phyloP scores from a whole-genome alignment of 2,329 filamentous ascomycete genomes.

The Fusarium sublunatum region DNA sequence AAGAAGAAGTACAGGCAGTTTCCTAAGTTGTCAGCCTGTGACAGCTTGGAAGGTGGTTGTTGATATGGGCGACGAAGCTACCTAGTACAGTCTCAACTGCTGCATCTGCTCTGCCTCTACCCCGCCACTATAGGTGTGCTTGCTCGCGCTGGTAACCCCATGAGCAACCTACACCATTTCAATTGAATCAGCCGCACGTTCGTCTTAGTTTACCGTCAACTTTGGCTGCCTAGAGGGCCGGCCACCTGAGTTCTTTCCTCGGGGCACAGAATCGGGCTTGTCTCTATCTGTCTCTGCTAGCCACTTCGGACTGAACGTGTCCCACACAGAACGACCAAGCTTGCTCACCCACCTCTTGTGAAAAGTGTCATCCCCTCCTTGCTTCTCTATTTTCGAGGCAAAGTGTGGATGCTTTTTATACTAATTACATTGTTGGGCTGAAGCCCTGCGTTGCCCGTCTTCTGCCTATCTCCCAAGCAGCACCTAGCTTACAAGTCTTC shows the following conservation, averaged over 20 bases:
- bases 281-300: slow-evolving; percentile 34
- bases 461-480: slow-evolving; percentile 11
- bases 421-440: slow-evolving; percentile 9
- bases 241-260: slow-evolving; percentile 8
- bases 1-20: not conserved
- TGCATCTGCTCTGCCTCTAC: slow-evolving; percentile 4
- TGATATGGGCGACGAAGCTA: slow-evolving; percentile 7
- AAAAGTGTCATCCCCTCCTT: slow-evolving; percentile 27
- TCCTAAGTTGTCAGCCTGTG: not conserved
- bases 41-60: not conserved
- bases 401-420: slow-evolving; percentile 8
- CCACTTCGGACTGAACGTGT: slow-evolving; percentile 19
- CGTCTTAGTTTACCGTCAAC: slow-evolving; percentile 12
- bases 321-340: slow-evolving; percentile 13
- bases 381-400: slow-evolving; percentile 11
- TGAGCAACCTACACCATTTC: slow-evolving; percentile 13
- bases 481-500: slow-evolving; percentile 7
- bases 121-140: slow-evolving; percentile 6
- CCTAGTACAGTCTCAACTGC: not conserved
- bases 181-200: slow-evolving; percentile 17
- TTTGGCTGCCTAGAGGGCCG: slow-evolving; percentile 16
- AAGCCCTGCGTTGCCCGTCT: slow-evolving; percentile 5
- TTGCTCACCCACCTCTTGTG: slow-evolving; percentile 17
- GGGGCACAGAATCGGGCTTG: slow-evolving; percentile 10
- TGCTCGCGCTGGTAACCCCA: slow-evolving; percentile 21